A percentile compares a stretch with the other conserved stretches of the same genome.
phyloP scores from a whole-genome alignment of 495 filamentous ascomycete species.

The Extremus antarcticus region DNA sequence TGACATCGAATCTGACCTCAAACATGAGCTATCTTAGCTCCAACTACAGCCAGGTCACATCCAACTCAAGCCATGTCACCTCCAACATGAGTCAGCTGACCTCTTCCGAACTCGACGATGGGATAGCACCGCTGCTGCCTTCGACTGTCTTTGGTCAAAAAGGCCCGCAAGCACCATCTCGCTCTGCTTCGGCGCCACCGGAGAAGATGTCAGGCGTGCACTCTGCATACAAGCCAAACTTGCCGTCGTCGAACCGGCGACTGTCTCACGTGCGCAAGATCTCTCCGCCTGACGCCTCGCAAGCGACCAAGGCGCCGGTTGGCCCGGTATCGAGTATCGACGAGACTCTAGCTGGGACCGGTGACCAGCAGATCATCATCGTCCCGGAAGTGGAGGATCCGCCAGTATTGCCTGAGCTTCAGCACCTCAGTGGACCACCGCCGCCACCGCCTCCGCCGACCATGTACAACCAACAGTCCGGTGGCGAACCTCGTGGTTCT shows the following conservation, averaged over 20 bases:
- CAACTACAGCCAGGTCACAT: slow-evolving; percentile 7
- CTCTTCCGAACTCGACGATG: background rate
- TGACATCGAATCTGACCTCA: background rate
- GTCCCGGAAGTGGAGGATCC: slow-evolving; percentile 20
- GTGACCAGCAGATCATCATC: slow-evolving; percentile 29
- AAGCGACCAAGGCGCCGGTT: slow-evolving; percentile 10
- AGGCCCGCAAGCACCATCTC: slow-evolving; percentile 8
- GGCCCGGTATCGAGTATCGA: slow-evolving; percentile 45
- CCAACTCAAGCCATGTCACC: slow-evolving; percentile 2
- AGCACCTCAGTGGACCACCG: slow-evolving; percentile 61
- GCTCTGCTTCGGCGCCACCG: slow-evolving; percentile 30
- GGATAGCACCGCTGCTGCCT: slow-evolving; percentile 23
- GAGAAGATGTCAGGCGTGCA: slow-evolving; percentile 22
- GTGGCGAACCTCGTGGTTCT: slow-evolving; percentile 12
- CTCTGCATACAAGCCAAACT: slow-evolving; percentile 17
- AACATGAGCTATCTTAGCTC: background rate
- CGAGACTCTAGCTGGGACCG: slow-evolving; percentile 41
- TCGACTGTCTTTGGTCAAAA: slow-evolving; percentile 26
- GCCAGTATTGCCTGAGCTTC: slow-evolving; percentile 64
- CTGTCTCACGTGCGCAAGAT: slow-evolving; percentile 20
- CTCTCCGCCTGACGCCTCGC: slow-evolving; percentile 26
- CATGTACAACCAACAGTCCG: slow-evolving; percentile 32
- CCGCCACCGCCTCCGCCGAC: slow-evolving; percentile 55
- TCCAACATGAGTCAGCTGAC: slow-evolving; percentile 12
- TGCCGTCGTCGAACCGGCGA: slow-evolving; percentile 12